These are phyloP conservation scores for Lagenidium giganteum DNA, from an alignment of 352 stramenopile genomes.

Conservation along the genomic window DNA sequence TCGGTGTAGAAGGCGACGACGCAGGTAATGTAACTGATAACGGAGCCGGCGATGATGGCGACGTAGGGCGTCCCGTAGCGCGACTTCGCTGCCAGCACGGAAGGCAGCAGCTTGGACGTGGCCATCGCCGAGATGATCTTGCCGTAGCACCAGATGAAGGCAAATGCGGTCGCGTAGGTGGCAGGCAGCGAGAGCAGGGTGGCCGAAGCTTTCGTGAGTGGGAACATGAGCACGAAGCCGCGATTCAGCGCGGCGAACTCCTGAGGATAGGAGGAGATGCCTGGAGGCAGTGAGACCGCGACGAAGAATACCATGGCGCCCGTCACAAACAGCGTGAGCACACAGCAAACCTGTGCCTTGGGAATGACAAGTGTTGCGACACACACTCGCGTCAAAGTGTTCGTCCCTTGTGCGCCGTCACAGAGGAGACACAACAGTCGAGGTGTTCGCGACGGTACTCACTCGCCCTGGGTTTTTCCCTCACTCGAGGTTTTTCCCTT, in stretches of 20 bases:
- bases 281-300: constrained; percentile 16
- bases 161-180: constrained; percentile 27
- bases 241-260: constrained; percentile 13
- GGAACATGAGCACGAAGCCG: constrained; percentile 6
- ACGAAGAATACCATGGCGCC: constrained; percentile 19
- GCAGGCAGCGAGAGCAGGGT: constrained; percentile 20
- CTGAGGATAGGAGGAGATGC: constrained; percentile 13
- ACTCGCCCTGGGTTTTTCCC: too few species aligned
- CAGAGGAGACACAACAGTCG: too few species aligned
- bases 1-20: constrained; percentile 2
- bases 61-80: constrained; percentile 2
- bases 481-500: too few species aligned
- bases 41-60: constrained; percentile 2
- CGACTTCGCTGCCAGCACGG: background rate
- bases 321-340: constrained; percentile 10
- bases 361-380: constrained; percentile 13
- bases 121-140: constrained; percentile 26
- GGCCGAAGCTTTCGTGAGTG: background rate
- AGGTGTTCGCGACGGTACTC: too few species aligned
- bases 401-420: too few species aligned
- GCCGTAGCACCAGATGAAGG: constrained; percentile 24
- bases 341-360: constrained; percentile 16
- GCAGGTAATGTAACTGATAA: constrained; percentile 14
- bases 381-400: too few species aligned
- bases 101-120: constrained; percentile 14